These are phyloP conservation scores for Phyllosticta ampelicida DNA, from an alignment of 2,329 filamentous ascomycete species.

Conservation along the genomic window DNA sequence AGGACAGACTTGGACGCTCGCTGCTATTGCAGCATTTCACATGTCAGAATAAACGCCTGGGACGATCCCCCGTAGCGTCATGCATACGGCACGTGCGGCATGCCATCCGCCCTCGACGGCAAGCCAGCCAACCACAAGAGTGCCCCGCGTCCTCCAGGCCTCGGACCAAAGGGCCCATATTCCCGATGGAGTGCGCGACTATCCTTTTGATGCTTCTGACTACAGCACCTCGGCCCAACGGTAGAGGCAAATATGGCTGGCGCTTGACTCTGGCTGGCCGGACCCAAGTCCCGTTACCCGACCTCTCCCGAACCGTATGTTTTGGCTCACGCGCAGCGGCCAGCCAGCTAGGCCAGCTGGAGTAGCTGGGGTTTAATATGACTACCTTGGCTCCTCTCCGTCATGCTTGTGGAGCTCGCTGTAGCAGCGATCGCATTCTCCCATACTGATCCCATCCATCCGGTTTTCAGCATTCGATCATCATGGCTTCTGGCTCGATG, in stretches of 20 bases:
- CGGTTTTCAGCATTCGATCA: background rate
- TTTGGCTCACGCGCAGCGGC: slow-evolving; percentile 2
- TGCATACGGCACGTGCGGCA: slow-evolving; percentile 3
- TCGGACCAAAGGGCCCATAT: slow-evolving; percentile 10
- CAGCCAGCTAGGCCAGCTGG: background rate
- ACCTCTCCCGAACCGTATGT: slow-evolving; percentile 3
- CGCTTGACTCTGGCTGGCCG: background rate
- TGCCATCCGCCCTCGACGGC: slow-evolving; percentile 5
- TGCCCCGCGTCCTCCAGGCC: slow-evolving; percentile 7
- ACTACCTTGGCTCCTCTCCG: slow-evolving; percentile 7
- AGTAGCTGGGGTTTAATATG: slow-evolving; percentile 7
- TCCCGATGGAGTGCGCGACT: background rate
- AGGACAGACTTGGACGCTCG: background rate
- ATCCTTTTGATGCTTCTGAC: background rate
- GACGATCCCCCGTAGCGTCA: background rate
- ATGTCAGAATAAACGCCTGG: background rate
- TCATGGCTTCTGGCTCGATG: slow-evolving; percentile 9
- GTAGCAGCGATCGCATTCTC: background rate
- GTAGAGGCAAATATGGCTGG: background rate
- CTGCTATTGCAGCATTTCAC: background rate
- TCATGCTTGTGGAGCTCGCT: slow-evolving; percentile 1
- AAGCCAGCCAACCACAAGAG: slow-evolving; percentile 6
- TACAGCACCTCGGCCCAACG: slow-evolving; percentile 8
- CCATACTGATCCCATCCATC: background rate
- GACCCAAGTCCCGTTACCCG: slow-evolving; percentile 4